Base-by-base conservation (phyloP, 805 yeast species). In the Cyberlindnera sargentensis region DNA sequence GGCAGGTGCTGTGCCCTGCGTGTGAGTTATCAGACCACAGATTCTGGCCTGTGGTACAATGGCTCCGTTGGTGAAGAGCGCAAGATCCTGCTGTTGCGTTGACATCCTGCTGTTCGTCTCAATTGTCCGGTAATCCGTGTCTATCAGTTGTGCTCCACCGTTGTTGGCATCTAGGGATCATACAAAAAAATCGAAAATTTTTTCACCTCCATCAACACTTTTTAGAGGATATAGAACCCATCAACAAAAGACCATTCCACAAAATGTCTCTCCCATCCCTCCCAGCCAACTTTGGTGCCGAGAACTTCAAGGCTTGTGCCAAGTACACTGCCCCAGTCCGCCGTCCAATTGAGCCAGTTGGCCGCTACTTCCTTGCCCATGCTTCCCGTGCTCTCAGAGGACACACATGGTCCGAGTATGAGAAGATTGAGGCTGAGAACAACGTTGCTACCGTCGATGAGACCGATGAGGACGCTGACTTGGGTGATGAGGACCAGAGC, bases 331-430 rank as follows among this genome's bases (percentile, higher is more conserved):
- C 78, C 25, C 73, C 89, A 39, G 73, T 74, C 38, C 83, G 84
- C 56, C 84, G 96, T 65, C 82, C 91, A 47, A 73, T 90, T 50
- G 99, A 93, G 71, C 98, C 99, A 33, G 96, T 91, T 53, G 99
- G 99, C 45, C 91, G 95, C 49, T 85, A 78, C 63, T 93, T 90
- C 72, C 72, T 93, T 57, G 96, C 96, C 41, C 99, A 93, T 62
- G 98, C 98, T 46, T 81, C 95, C 55, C 85, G 99, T 75, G 78
- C 95, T 43, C 74, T 90, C 57, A 82, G 96, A 70, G 96, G 96
- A 65, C 96, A 95, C 71, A 88, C 98, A 40, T 93, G 97, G 96
- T 88, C 97, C 44, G 98, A 93, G 70, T 93, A 78, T 61, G 99
- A 93, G 71, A 82, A 84, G 65, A 71, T 89, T 54, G 95, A 90